Evolutionary conservation across 441 rosid genomes (phyloP).

Genomic region (Lagerstroemia fauriei): DNA sequence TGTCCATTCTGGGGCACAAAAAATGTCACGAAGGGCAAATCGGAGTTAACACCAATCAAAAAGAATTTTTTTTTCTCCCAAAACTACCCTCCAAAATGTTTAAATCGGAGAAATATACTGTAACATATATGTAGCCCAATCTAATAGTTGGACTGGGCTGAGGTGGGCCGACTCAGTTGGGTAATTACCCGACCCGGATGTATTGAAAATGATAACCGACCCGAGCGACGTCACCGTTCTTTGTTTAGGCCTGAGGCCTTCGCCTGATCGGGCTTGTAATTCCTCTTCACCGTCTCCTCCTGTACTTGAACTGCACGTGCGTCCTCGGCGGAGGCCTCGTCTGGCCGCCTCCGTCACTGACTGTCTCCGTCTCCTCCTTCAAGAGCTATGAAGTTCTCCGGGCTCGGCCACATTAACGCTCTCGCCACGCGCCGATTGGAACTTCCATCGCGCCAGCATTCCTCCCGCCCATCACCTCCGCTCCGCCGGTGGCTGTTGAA

Average conservation of each 20-base stretch:
- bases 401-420: constrained; percentile 62
- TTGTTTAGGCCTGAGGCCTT: constrained; percentile 27
- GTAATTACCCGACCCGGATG: too few species aligned
- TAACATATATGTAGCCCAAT: too few species aligned
- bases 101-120: too few species aligned
- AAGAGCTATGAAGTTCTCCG: constrained; percentile 56
- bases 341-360: constrained; percentile 39
- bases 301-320: constrained; percentile 66
- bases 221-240: too few species aligned
- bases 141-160: too few species aligned
- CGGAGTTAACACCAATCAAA: too few species aligned
- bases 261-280: constrained; percentile 58
- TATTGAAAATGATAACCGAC: too few species aligned
- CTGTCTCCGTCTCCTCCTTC: constrained; percentile 67
- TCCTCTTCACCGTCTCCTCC: constrained; percentile 62
- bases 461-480: constrained; percentile 63
- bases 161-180: too few species aligned
- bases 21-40: too few species aligned
- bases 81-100: too few species aligned
- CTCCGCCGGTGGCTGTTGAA: constrained; percentile 40
- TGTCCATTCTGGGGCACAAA: too few species aligned
- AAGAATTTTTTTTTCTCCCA: too few species aligned
- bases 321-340: constrained; percentile 45
- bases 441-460: constrained; percentile 60
- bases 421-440: constrained; percentile 69